A percentile compares a stretch with the other conserved stretches of the same genome.
These are phyloP conservation scores for Isoetes taiwanensis DNA, from an alignment of 75 land plant genomes.

Conservation along the genomic window DNA sequence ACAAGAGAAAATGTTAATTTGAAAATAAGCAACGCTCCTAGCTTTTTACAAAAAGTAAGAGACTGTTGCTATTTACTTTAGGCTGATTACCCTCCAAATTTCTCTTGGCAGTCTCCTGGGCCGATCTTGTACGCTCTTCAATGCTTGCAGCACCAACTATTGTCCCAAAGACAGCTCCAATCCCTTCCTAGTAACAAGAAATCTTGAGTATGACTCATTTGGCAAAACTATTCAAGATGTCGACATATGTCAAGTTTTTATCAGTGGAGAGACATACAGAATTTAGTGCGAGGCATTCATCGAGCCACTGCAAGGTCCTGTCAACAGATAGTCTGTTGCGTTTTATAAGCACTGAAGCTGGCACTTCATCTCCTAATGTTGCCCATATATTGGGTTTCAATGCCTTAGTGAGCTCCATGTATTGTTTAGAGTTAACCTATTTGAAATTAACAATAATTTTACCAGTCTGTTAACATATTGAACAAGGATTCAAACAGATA, in stretches of 20 bases:
- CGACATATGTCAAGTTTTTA: background rate
- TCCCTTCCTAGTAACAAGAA: constrained; percentile 21
- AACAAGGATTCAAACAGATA: background rate
- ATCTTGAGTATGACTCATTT: background rate
- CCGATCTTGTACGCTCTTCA: constrained; percentile 55
- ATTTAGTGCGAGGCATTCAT: constrained; percentile 54
- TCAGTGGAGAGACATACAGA: constrained; percentile 23
- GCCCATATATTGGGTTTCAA: constrained; percentile 75
- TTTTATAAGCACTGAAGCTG: constrained; percentile 60
- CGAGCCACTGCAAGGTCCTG: constrained; percentile 77
- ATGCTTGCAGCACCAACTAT: constrained; percentile 62
- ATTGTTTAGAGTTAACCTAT: constrained; percentile 63
- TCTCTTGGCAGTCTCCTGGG: constrained; percentile 50
- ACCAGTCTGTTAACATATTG: background rate
- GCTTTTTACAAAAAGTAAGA: too few relatives aligned
- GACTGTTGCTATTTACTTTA: too few relatives aligned
- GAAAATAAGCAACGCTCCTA: too few relatives aligned
- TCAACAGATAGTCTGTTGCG: constrained; percentile 76
- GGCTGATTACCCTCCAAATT: constrained; percentile 55
- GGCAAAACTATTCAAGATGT: background rate
- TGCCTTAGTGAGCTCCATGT: constrained; percentile 57
- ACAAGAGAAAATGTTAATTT: constrained; percentile 1
- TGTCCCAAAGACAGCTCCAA: constrained; percentile 41
- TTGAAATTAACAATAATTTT: background rate
- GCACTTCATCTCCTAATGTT: constrained; percentile 82